These are phyloP conservation scores for Chondrus crispus DNA, from an alignment of 23 red algal species.

Conservation along the genomic window DNA sequence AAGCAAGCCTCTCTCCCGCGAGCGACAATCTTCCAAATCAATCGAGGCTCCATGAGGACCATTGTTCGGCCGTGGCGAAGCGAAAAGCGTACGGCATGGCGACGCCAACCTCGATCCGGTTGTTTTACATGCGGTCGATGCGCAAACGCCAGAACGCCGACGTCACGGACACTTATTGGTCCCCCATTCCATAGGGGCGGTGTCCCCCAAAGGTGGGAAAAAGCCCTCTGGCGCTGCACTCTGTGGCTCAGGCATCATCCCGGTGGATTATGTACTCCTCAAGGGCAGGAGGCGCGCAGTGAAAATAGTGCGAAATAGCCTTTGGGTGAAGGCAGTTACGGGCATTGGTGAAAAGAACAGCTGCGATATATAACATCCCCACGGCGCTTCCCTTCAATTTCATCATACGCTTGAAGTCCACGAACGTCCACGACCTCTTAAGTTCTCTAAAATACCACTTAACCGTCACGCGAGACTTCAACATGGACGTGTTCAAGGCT, in stretches of 20 bases:
- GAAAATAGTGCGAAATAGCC: background rate
- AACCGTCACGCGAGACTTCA: background rate
- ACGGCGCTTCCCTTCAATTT: background rate
- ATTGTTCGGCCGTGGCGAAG: background rate
- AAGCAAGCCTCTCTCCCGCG: background rate
- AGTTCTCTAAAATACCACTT: background rate
- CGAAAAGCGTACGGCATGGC: background rate
- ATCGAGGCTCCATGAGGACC: background rate
- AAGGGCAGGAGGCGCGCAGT: background rate
- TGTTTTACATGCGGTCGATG: background rate
- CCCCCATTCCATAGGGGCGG: no score
- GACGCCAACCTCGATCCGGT: slow-evolving; percentile 6
- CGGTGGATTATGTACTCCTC: background rate
- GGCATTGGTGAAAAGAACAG: background rate
- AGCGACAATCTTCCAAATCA: background rate
- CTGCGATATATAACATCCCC: background rate
- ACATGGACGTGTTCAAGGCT: background rate
- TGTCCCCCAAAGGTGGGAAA: no score
- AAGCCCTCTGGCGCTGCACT: no score
- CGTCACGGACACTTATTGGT: background rate
- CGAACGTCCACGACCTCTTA: background rate
- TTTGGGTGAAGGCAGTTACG: slow-evolving; percentile 1
- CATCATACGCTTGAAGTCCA: background rate
- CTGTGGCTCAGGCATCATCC: background rate
- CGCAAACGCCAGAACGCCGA: background rate